A percentile compares a stretch with the other conserved stretches of the same genome.
These are phyloP conservation scores for Pilasporangium apinafurcum DNA, from an alignment of 352 stramenopile genomes.

Conservation along the genomic window DNA sequence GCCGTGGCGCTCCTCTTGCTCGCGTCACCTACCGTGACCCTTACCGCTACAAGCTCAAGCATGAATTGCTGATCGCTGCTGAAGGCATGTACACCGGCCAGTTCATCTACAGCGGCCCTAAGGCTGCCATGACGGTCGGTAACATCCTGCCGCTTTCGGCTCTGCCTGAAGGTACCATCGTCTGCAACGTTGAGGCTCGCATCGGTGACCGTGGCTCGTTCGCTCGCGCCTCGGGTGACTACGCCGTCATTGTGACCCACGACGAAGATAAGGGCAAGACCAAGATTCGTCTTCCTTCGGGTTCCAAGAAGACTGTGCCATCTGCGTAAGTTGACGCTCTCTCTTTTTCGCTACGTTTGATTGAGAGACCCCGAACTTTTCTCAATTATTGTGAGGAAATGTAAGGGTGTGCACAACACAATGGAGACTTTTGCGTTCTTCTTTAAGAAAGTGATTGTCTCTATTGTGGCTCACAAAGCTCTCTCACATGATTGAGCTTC, in stretches of 20 bases:
- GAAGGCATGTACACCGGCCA: constrained; percentile 99
- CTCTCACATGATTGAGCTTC: neutral
- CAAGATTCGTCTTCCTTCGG: constrained; percentile 93
- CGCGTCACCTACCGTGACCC: constrained; percentile 92
- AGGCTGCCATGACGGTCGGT: constrained; percentile 92
- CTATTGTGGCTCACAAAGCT: no score
- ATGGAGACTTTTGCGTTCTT: no score
- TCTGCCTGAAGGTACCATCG: constrained; percentile 98
- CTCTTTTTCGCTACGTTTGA: no score
- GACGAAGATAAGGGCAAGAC: constrained; percentile 98
- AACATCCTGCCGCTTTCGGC: constrained; percentile 95
- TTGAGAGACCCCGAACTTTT: no score
- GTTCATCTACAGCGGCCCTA: constrained; percentile 98
- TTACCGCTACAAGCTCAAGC: constrained; percentile 87
- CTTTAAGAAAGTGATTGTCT: no score
- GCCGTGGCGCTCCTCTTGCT: constrained; percentile 94
- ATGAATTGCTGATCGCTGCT: constrained; percentile 96
- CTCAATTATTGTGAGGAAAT: no score
- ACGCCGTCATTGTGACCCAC: constrained; percentile 98
- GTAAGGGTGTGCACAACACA: no score
- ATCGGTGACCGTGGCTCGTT: constrained; percentile 96
- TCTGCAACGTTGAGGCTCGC: constrained; percentile 97
- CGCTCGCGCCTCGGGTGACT: constrained; percentile 95
- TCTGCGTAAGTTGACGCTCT: constrained; percentile 77
- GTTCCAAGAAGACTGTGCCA: constrained; percentile 96